Conservation (phyloP, 345 rosid species). For the Eucalyptus sideroxylon region DNA sequence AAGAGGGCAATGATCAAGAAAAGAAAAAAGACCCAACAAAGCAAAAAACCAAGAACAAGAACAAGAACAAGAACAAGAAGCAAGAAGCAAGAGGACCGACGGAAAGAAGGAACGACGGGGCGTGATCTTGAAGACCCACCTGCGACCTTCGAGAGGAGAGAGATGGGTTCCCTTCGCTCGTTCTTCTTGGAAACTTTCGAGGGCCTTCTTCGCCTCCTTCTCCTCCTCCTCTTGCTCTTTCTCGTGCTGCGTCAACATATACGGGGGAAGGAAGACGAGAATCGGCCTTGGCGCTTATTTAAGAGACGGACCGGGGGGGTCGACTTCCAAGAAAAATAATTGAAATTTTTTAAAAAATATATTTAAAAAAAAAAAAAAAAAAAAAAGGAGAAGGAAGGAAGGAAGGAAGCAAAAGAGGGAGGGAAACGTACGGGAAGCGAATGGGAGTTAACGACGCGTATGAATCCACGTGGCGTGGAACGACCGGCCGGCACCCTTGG, state of each 20-base stretch:
- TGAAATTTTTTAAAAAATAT: too few species aligned
- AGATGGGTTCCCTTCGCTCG: neutral
- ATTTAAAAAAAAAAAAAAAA: too few species aligned
- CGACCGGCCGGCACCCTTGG: neutral
- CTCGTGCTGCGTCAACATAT: neutral
- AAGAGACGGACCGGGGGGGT: neutral
- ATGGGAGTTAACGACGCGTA: conserved; percentile 1
- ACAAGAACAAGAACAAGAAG: neutral
- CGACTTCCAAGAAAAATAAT: neutral
- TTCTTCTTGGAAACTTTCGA: neutral
- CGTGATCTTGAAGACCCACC: neutral
- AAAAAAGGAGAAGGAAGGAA: neutral
- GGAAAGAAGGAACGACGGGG: neutral
- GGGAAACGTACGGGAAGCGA: conserved; percentile 30
- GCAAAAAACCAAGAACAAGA: neutral
- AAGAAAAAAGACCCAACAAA: neutral
- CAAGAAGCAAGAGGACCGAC: neutral
- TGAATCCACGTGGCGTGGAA: conserved; percentile 25
- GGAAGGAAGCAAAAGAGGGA: neutral
- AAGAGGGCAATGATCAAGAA: neutral
- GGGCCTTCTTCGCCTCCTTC: neutral
- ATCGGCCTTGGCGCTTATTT: neutral
- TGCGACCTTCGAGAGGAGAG: neutral
- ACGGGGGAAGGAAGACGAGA: neutral
- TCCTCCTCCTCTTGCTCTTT: neutral